Base-by-base conservation (phyloP, 2,329 filamentous ascomycete genomes). In the Dactylella cylindrospora region DNA sequence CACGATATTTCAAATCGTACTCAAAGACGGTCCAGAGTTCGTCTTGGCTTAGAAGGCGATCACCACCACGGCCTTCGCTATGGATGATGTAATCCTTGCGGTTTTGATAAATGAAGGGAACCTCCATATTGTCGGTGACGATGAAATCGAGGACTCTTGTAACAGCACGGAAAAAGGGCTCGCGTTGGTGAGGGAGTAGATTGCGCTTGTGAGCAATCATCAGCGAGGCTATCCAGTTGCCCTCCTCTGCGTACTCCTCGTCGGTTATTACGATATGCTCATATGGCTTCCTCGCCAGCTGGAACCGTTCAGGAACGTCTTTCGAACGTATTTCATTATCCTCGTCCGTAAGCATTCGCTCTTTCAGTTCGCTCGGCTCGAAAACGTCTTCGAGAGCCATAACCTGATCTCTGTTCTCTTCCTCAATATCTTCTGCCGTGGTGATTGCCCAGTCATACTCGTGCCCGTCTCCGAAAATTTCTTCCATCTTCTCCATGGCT, bases 321-420 rank as follows among this genome's bases (percentile, higher is more conserved):
- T 82, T 84, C 70, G 85, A 83, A 41, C 93, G 88, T 67, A 98
- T 96, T 55, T 83, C 77, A 72, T 97, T 95, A 72, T 98, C 93
- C 66, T 90, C 90, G 55, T 97, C 93, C 6, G 93, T 98, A 68
- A 98, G 81, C 72, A 97, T 86, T 74, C 89, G 91, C 74, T 98
- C 93, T 53, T 86, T 84, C 31, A 98, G 80, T 72, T 98, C 90
- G 2, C 90, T 95, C 0, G 93, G 93, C 74, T 98, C 93, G 70
- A 98, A 98, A 44, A 98, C 91, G 71, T 98, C 91, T 75, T 97
- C 96, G 65, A 98, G 81, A 73, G 96, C 89, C 33, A 97, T 82
- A 36, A 85, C 84, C 69, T 90, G 87, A 66, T 86, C 79, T 54
- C 86, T 83, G 40, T 88, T 84, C 66, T 94, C 88, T 54, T 83